Evolutionary conservation across 2,329 filamentous ascomycete genomes (phyloP).

Genomic region (Coniochaeta sp.): DNA sequence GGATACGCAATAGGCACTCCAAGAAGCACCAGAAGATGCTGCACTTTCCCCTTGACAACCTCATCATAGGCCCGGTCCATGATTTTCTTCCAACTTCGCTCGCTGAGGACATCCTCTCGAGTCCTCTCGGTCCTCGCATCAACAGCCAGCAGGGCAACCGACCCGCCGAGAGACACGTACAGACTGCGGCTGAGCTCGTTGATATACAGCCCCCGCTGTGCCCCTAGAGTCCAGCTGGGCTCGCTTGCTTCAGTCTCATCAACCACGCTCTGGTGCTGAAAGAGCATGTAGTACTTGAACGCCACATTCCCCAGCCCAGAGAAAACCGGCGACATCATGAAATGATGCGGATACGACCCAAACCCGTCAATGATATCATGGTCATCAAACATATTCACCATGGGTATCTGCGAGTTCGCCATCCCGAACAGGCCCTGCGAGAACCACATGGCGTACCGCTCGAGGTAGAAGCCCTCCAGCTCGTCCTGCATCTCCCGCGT

Average conservation of each 20-base stretch:
- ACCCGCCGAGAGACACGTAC: constrained; percentile 75
- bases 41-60: constrained; percentile 74
- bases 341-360: constrained; percentile 84
- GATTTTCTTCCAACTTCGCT: constrained; percentile 76
- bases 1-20: constrained; percentile 81
- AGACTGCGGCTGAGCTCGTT: constrained; percentile 75
- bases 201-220: constrained; percentile 80
- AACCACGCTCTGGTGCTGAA: constrained; percentile 86
- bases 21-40: constrained; percentile 81
- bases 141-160: constrained; percentile 74
- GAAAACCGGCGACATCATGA: constrained; percentile 88
- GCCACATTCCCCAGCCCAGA: constrained; percentile 82
- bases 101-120: constrained; percentile 69
- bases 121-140: constrained; percentile 90
- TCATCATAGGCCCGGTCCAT: constrained; percentile 81
- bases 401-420: constrained; percentile 88
- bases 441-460: constrained; percentile 91
- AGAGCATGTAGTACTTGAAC: constrained; percentile 98
- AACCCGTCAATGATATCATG: constrained; percentile 90
- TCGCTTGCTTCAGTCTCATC: constrained; percentile 77
- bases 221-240: constrained; percentile 84
- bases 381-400: constrained; percentile 98
- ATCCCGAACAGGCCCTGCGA: constrained; percentile 92
- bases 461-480: constrained; percentile 79
- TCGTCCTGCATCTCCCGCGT: constrained; percentile 78